phyloP scores from a whole-genome alignment of 179 eudicot species.

The Spinacia oleracea region DNA sequence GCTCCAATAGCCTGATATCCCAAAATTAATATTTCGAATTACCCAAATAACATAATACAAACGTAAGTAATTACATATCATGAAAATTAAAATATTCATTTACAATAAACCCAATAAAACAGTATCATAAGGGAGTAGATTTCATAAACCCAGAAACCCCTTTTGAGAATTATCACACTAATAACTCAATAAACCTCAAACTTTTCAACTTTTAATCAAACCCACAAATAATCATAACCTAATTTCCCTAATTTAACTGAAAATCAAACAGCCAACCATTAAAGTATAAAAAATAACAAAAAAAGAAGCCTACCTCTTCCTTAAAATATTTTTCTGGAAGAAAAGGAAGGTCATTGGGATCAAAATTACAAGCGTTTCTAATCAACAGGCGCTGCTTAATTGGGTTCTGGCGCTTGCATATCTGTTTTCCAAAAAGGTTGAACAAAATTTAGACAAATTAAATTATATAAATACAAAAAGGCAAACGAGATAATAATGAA shows the following conservation, averaged over 20 bases:
- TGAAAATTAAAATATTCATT: not conserved
- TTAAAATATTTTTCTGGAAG: constrained; percentile 55
- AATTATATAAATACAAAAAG: not conserved
- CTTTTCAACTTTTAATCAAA: constrained; percentile 13
- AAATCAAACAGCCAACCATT: not conserved
- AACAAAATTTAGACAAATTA: constrained; percentile 7
- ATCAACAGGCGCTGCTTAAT: constrained; percentile 32
- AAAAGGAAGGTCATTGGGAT: constrained; percentile 50
- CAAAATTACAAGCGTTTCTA: constrained; percentile 56
- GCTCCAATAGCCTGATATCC: constrained; percentile 80
- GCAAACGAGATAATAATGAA: not conserved
- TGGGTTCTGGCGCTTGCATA: constrained; percentile 37
- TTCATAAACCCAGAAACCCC: constrained; percentile 19
- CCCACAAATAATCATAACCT: constrained; percentile 11
- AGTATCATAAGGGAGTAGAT: not conserved
- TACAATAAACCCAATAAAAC: not conserved
- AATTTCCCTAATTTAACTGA: not conserved
- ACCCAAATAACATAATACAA: not conserved
- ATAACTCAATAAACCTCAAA: not conserved
- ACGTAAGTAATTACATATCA: not conserved
- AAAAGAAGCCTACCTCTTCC: constrained; percentile 59
- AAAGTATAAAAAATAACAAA: not conserved
- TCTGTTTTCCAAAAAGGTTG: constrained; percentile 31
- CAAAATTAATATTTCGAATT: constrained; percentile 8
- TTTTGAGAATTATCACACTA: not conserved